A percentile compares a stretch with the other conserved stretches of the same genome.
These are phyloP conservation scores for Whalleya microplaca DNA, from an alignment of 2,329 filamentous ascomycete species.

Conservation along the genomic window DNA sequence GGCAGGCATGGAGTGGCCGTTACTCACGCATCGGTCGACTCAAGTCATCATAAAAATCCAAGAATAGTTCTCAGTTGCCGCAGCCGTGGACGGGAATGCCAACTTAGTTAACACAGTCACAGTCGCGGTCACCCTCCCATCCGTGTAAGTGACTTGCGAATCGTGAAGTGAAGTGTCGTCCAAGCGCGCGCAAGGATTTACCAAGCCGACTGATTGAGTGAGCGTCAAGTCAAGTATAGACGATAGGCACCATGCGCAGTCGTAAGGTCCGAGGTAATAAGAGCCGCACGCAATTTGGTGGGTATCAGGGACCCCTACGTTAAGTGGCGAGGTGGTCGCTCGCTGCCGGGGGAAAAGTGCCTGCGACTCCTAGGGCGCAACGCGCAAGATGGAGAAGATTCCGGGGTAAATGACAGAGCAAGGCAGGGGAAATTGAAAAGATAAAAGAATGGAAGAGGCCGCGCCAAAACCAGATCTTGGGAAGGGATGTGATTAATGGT, in stretches of 20 bases:
- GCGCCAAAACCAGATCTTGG: constrained; percentile 26
- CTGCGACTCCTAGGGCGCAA: constrained; percentile 23
- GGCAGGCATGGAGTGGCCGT: constrained; percentile 33
- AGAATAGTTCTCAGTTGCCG: constrained; percentile 18
- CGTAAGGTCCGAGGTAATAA: constrained; percentile 18
- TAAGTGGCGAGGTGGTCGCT: constrained; percentile 19
- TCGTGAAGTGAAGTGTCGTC: constrained; percentile 14
- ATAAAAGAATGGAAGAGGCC: constrained; percentile 28
- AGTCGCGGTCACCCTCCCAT: constrained; percentile 20
- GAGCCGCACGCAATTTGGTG: constrained; percentile 26
- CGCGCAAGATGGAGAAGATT: constrained; percentile 26
- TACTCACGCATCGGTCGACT: constrained; percentile 39
- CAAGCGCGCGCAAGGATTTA: constrained; percentile 14
- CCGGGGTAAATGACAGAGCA: constrained; percentile 21
- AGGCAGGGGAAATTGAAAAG: constrained; percentile 10
- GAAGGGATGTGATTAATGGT: constrained; percentile 25
- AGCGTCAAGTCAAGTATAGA: constrained; percentile 10
- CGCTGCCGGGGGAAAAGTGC: constrained; percentile 22
- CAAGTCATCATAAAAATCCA: constrained; percentile 33
- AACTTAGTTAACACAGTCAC: constrained; percentile 16
- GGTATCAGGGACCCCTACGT: constrained; percentile 23
- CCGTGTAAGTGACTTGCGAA: constrained; percentile 13
- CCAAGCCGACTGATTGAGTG: constrained; percentile 9
- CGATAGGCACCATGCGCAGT: constrained; percentile 19
- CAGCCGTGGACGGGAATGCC: constrained; percentile 15